Percentiles rank a stretch among this genome's conserved stretches.
Evolutionary conservation across 2,329 filamentous ascomycete genomes (phyloP).

Genomic region (Sarocladium kiliense): DNA sequence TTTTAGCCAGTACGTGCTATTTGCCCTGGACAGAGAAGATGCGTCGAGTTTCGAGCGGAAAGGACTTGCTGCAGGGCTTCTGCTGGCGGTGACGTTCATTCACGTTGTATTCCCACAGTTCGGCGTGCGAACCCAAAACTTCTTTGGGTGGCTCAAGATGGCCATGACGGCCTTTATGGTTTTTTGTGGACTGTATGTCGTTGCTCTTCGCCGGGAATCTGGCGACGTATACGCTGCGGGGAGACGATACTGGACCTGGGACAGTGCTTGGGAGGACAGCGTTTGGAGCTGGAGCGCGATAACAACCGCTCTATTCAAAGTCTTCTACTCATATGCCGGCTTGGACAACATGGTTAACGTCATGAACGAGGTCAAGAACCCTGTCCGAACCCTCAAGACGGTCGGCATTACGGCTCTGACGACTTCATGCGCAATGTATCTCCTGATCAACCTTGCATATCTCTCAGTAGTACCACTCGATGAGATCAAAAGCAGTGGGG

Average conservation of each 20-base stretch:
- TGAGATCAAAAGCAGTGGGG: conserved; percentile 61
- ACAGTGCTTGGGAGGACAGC: conserved; percentile 56
- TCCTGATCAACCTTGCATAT: conserved; percentile 60
- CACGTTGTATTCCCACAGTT: conserved; percentile 53
- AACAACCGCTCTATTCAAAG: conserved; percentile 63
- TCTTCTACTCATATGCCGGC: conserved; percentile 65
- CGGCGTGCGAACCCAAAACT: conserved; percentile 56
- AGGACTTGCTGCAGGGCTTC: conserved; percentile 48
- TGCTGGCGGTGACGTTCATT: conserved; percentile 52
- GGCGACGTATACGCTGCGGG: not conserved
- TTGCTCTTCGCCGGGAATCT: conserved; percentile 36
- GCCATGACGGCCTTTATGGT: conserved; percentile 57
- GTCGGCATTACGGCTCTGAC: conserved; percentile 55
- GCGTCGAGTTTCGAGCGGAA: conserved; percentile 48
- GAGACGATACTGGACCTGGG: conserved; percentile 31
- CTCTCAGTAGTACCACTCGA: conserved; percentile 62
- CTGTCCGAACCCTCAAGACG: conserved; percentile 58
- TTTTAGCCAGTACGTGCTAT: conserved; percentile 61
- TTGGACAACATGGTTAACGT: conserved; percentile 65
- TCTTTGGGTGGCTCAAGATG: conserved; percentile 60
- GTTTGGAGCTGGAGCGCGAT: conserved; percentile 65
- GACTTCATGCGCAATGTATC: conserved; percentile 58
- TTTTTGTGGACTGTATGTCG: conserved; percentile 53
- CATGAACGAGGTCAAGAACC: conserved; percentile 65
- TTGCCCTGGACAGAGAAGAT: conserved; percentile 47